A percentile compares a stretch with the other conserved stretches of the same genome.
These are phyloP conservation scores for Candida sp. DNA, from an alignment of 1,139 yeast species.

Conservation along the genomic window DNA sequence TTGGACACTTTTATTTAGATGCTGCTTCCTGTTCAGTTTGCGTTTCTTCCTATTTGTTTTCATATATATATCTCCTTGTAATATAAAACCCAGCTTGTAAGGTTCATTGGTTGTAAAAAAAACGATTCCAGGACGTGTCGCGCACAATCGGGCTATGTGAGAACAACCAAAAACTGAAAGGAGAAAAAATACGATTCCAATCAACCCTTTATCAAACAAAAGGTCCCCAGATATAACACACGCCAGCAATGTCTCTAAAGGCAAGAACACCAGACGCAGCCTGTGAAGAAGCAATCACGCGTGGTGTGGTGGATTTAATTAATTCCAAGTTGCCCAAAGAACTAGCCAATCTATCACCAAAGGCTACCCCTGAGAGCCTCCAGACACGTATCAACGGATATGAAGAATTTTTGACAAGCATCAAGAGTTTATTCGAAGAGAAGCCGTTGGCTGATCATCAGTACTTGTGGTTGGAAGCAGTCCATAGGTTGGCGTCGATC, in stretches of 20 bases:
- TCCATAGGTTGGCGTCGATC: constrained; percentile 3
- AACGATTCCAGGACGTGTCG: neutral
- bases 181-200: neutral
- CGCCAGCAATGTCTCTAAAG: neutral
- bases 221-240: no score
- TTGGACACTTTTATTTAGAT: constrained; percentile 25
- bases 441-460: constrained; percentile 9
- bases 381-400: constrained; percentile 5
- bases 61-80: neutral
- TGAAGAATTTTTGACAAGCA: constrained; percentile 7
- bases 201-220: neutral
- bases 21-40: neutral
- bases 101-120: neutral
- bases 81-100: neutral
- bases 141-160: neutral
- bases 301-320: constrained; percentile 5
- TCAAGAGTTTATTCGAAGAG: constrained; percentile 2
- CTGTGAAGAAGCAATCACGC: constrained; percentile 4
- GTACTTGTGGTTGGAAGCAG: constrained; percentile 13
- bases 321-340: constrained; percentile 7
- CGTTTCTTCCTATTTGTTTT: neutral
- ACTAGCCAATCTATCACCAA: neutral
- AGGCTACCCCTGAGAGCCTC: constrained; percentile 2
- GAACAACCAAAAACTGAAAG: neutral
- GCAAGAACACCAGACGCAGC: neutral